Evolutionary conservation across 23 red algal genomes (phyloP).

Genomic region (Gracilaria caudata): DNA sequence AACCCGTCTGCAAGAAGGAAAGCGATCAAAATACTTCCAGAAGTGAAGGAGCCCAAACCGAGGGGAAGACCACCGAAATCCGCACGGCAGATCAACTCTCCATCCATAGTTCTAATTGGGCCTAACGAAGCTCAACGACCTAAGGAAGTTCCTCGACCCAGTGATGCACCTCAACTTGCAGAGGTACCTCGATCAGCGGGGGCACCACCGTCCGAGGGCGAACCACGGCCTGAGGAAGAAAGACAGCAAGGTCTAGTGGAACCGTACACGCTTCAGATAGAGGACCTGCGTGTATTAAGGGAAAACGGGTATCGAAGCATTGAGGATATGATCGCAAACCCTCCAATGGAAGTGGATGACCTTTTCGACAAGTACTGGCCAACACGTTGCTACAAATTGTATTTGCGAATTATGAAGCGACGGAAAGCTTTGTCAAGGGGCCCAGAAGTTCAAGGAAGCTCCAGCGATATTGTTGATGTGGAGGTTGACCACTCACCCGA

Average conservation of each 20-base stretch:
- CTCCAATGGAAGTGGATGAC: slow-evolving; percentile 30
- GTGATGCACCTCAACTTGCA: not conserved
- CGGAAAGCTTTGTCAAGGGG: not conserved
- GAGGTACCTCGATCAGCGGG: not conserved
- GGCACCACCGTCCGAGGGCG: not conserved
- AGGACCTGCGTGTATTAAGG: slow-evolving; percentile 11
- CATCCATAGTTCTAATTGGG: not conserved
- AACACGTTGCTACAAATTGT: slow-evolving; percentile 21
- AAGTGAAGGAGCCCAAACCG: slow-evolving; percentile 29
- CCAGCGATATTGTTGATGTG: not conserved
- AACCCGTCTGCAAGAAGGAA: slow-evolving; percentile 60
- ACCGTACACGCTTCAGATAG: not conserved
- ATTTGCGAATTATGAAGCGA: slow-evolving; percentile 18
- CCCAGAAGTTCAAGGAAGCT: not conserved
- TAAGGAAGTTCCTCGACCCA: not conserved
- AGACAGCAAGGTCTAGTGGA: not conserved
- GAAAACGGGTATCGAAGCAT: slow-evolving; percentile 19
- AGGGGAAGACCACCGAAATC: slow-evolving; percentile 27
- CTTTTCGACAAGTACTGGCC: slow-evolving; percentile 22
- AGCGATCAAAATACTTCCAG: slow-evolving; percentile 2
- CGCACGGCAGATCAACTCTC: not conserved
- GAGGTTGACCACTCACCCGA: not conserved
- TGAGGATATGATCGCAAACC: slow-evolving; percentile 23
- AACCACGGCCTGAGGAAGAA: not conserved
- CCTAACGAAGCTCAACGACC: not conserved